Evolutionary conservation across 192 early-diverging fungal species (phyloP), one percentile per base, ranked within the genome.

Genomic region (Linderina pennispora): DNA sequence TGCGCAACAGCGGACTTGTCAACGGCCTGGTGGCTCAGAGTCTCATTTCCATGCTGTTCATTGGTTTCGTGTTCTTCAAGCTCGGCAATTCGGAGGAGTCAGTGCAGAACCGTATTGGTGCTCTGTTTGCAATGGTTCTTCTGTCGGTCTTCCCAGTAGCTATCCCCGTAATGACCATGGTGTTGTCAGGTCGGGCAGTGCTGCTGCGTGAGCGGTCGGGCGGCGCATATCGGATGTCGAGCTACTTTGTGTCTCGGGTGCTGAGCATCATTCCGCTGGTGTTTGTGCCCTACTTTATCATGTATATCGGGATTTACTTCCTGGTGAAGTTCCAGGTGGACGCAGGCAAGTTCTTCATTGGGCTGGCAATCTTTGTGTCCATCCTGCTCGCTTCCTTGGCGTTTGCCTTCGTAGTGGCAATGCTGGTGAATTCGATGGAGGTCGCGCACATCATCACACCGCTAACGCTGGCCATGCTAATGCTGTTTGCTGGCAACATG

Each of bases 81-180:
- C 20, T 58, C 3, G 43, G 28, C 19, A 37, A 18, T 11, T 19
- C 42, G 25, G 48, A 45, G 33, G 40, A 36, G 1, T 58, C 55
- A 0, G 35, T 59, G 8, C 56, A 59, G 32, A 59, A 50, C 49
- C 42, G 56, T 13, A 35, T 46, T 16, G 58, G 58, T 0, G 13
- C 39, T 3, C 37, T 52, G 38, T 52, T 60, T 34, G 43, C 48
- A 22, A 20, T 60, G 8, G 42, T 52, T 19, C 38, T 74, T 23
- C 53, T 66, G n/a, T 50, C 54, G 40, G 49, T 58, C 10, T 73
- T 77, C 46, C 56, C 62, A n/a, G 62, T 61, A 11, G 51, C 78
- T 16, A 63, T 74, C 65, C 77, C 77, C 16, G 41, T 46, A 4
- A 34, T 52, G 10, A 37, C 28, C 1, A 23, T 47, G 4, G 23